These are phyloP conservation scores for Isabelozyma pseudorhagii DNA, from an alignment of 805 yeast species.

Conservation along the genomic window DNA sequence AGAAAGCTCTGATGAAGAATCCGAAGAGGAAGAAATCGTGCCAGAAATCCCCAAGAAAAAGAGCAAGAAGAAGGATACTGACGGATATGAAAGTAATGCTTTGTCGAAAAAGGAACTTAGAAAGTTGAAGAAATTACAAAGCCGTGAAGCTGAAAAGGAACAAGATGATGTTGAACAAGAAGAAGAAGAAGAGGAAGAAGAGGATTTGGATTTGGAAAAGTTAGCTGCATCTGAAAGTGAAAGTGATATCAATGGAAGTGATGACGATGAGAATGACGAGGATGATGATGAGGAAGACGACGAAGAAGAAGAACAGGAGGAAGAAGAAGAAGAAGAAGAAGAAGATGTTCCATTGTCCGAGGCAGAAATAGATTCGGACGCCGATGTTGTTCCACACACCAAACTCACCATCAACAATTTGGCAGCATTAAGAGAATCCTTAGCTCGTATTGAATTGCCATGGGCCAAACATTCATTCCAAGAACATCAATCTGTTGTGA, in stretches of 20 bases:
- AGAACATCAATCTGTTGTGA: constrained; percentile 77
- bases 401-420: constrained; percentile 84
- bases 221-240: constrained; percentile 56
- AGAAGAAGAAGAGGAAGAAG: constrained; percentile 23
- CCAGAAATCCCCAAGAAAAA: constrained; percentile 2
- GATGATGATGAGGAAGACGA: constrained; percentile 37
- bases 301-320: constrained; percentile 51
- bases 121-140: constrained; percentile 49
- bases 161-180: constrained; percentile 28
- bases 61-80: constrained; percentile 10
- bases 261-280: constrained; percentile 28
- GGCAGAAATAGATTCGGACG: constrained; percentile 90
- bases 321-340: constrained; percentile 59
- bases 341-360: constrained; percentile 88
- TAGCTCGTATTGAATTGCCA: constrained; percentile 65
- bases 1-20: constrained; percentile 6
- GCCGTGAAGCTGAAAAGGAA: constrained; percentile 21
- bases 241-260: constrained; percentile 30
- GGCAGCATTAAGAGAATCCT: constrained; percentile 73
- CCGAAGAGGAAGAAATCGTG: constrained; percentile 6
- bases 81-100: constrained; percentile 45
- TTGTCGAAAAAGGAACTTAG: constrained; percentile 65
- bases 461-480: constrained; percentile 67
- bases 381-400: constrained; percentile 90
- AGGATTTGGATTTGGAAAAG: constrained; percentile 47